Evolutionary conservation across 2,329 filamentous ascomycete species (phyloP), one percentile per base, ranked within the genome.

Genomic region (Fusarium decemcellulare): DNA sequence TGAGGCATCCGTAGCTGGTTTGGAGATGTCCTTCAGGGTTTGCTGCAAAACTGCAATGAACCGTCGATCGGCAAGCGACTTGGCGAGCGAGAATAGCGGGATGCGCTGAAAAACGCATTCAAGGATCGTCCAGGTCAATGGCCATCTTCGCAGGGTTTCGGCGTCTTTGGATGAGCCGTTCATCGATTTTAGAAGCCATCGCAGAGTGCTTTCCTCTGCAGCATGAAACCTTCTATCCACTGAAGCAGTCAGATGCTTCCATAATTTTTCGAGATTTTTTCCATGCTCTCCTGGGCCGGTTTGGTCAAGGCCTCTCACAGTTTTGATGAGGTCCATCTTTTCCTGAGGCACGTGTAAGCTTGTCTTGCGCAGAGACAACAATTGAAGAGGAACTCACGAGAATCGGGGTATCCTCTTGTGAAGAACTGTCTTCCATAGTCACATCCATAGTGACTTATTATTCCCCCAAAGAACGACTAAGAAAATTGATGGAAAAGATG

Each of bases 1-100:
- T 30, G 73, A 60, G 14, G 76, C 71, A 42, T 79, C 75, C n/a
- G 67, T 63, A 10, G 53, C 44, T n/a, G 76, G 76, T 18, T 70
- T 69, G 9, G 84, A 83, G 39, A 87, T 70, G 27, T 94, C 91
- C 50, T 88, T 84, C 50, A 94, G 79, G 0, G 91, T 88, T 72
- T 89, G 87, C 72, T 91, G 88, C 43, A 97, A 77, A 10, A 93
- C 87, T 1, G 81, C 79, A 36, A 92, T 80, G 56, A 97, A 93
- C 47, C 88, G 86, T 60, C 91, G 85, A 61, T 94, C 90, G 23
- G 88, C 90, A 8, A 97, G 84, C 5, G 92, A 89, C 61, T 90
- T 90, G 9, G 93, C 92, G 27, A 93, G 83, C 11, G 89, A 90
- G 47, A 92, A 90, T 0, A 90, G 82, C 0, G 93, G 91, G 16